Evolutionary conservation across 108 stramenopile genomes (phyloP).

Genomic region (Skeletonema potamos): DNA sequence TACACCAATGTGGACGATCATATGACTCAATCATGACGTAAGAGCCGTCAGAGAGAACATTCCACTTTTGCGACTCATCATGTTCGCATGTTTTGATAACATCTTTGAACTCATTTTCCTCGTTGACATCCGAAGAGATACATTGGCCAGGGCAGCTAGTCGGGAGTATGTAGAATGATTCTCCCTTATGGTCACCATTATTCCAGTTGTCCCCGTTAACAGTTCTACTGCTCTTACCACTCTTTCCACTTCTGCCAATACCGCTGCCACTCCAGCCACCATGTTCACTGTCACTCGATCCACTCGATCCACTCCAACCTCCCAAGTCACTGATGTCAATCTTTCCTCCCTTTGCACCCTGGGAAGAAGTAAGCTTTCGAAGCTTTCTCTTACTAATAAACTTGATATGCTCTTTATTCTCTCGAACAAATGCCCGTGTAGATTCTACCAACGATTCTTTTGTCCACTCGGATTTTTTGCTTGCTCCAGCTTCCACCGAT

Average conservation of each 20-base stretch:
- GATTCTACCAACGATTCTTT: neutral
- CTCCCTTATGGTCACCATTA: neutral
- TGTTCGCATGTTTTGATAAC: constrained; percentile 12
- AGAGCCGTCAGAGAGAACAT: constrained; percentile 34
- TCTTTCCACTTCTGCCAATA: neutral
- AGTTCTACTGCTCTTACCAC: neutral
- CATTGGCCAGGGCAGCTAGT: constrained; percentile 29
- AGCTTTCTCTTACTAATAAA: neutral
- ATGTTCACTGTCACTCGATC: neutral
- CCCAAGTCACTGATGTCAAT: too few species aligned
- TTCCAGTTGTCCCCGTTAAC: neutral
- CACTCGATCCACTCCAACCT: neutral
- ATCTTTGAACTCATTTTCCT: constrained; percentile 13
- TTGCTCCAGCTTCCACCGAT: neutral
- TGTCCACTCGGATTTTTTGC: neutral
- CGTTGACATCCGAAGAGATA: constrained; percentile 20
- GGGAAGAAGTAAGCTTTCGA: neutral
- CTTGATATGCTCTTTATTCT: neutral
- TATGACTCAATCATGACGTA: constrained; percentile 41
- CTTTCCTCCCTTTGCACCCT: neutral
- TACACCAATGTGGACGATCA: constrained; percentile 22
- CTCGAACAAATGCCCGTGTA: neutral
- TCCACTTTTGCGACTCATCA: constrained; percentile 22
- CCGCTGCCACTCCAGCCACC: neutral
- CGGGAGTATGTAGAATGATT: constrained; percentile 32